phyloP scores from a whole-genome alignment of 2,329 filamentous ascomycete genomes.

The Drechslerella coelobrocha region DNA sequence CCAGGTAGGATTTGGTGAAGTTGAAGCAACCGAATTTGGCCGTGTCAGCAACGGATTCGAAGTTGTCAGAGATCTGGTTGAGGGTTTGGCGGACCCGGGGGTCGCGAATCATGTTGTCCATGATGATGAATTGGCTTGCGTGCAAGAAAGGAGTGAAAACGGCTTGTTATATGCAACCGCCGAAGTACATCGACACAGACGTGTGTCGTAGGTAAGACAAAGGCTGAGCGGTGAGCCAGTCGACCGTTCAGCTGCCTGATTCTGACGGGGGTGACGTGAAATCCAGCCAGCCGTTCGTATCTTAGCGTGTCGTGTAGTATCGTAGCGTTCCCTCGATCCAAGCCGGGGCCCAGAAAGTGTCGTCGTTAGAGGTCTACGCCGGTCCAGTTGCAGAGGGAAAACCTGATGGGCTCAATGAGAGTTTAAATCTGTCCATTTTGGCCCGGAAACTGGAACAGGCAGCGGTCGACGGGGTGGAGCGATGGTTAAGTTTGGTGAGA shows the following conservation, averaged over 20 bases:
- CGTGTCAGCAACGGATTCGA: constrained; percentile 71
- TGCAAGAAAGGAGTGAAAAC: background rate
- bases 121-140: background rate
- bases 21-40: constrained; percentile 70
- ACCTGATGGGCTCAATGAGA: constrained; percentile 7
- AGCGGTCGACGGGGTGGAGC: background rate
- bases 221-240: background rate
- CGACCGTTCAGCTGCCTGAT: constrained; percentile 12
- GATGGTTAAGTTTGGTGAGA: constrained; percentile 11
- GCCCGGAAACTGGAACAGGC: constrained; percentile 14
- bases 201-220: constrained; percentile 18
- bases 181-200: background rate
- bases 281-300: background rate
- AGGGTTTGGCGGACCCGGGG: constrained; percentile 72
- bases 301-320: constrained; percentile 5
- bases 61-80: constrained; percentile 70
- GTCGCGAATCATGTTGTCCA: constrained; percentile 48
- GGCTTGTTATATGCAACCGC: background rate
- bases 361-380: constrained; percentile 11
- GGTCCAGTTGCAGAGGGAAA: background rate
- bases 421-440: constrained; percentile 42
- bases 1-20: constrained; percentile 69
- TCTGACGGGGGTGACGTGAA: constrained; percentile 26
- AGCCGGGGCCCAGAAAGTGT: constrained; percentile 3
- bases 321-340: background rate